Evolutionary conservation across 176 grass and related monocot genomes (phyloP).

Genomic region (Oropetium thomaeum): DNA sequence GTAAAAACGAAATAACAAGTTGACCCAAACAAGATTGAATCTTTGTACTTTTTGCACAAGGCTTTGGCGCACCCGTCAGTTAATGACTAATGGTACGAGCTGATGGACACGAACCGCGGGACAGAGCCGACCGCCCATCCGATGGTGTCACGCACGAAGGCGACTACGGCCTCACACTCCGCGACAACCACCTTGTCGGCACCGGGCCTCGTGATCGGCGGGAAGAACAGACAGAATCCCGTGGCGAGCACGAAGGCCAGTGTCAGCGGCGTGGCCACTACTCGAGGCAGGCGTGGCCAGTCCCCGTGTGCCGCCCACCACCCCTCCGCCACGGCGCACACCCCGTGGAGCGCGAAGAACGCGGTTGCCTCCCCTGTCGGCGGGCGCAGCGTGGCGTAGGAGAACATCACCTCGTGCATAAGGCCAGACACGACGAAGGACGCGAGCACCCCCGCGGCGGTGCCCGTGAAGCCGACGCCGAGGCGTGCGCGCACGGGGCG

Average conservation of each 20-base stretch:
- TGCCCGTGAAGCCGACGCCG: constrained; percentile 16
- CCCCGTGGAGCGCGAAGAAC: constrained; percentile 70
- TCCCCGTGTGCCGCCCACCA: constrained; percentile 28
- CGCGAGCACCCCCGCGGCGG: constrained; percentile 32
- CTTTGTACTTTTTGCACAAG: too few species aligned
- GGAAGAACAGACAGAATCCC: constrained; percentile 67
- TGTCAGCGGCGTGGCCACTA: constrained; percentile 19
- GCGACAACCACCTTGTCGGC: constrained; percentile 39
- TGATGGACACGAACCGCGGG: neutral
- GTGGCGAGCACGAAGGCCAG: constrained; percentile 42
- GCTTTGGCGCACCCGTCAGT: too few species aligned
- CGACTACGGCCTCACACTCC: constrained; percentile 44
- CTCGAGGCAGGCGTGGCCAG: constrained; percentile 41
- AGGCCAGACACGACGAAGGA: constrained; percentile 60
- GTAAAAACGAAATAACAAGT: too few species aligned
- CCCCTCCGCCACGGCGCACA: constrained; percentile 44
- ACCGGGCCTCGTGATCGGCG: constrained; percentile 41
- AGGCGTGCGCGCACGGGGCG: constrained; percentile 43
- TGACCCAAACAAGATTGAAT: too few species aligned
- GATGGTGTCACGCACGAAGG: constrained; percentile 17
- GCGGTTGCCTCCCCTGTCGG: constrained; percentile 52
- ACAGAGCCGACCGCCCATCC: constrained; percentile 7
- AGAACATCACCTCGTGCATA: constrained; percentile 74
- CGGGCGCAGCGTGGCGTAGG: constrained; percentile 50
- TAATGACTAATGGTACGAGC: neutral